Conservation (phyloP, 129 eudicot species). For the Apium graveolens region DNA sequence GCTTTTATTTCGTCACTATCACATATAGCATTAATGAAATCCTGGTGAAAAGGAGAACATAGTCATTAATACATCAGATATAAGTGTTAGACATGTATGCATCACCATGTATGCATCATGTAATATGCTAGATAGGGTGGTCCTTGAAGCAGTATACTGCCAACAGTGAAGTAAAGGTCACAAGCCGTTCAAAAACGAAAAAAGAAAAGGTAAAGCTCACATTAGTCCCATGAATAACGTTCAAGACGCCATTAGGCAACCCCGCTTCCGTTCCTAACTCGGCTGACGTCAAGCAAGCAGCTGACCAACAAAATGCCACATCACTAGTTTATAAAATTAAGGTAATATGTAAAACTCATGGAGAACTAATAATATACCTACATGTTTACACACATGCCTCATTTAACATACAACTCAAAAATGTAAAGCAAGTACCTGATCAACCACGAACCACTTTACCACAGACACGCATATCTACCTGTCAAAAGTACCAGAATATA, state of each 20-base stretch:
- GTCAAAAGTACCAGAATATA: neutral
- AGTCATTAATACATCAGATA: neutral
- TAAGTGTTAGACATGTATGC: neutral
- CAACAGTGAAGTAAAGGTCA: neutral
- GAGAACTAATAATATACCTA: neutral
- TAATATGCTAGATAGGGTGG: neutral
- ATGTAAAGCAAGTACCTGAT: neutral
- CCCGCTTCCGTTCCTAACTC: conserved; percentile 99
- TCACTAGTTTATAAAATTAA: neutral
- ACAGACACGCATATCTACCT: neutral
- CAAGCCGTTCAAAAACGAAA: neutral
- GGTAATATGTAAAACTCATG: neutral
- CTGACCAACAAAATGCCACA: conserved; percentile 23
- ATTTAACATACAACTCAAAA: neutral
- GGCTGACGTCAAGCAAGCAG: conserved; percentile 86
- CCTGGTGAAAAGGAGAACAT: conserved; percentile 4
- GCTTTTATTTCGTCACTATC: conserved; percentile 7
- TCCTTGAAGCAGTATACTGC: neutral
- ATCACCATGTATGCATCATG: neutral
- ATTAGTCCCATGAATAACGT: conserved; percentile 87
- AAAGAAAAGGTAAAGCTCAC: conserved; percentile 30
- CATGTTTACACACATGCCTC: neutral
- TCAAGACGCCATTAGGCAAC: conserved; percentile 86
- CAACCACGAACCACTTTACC: neutral
- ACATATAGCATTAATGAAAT: conserved; percentile 1